Conservation (phyloP, 2,329 filamentous ascomycete genomes). For the Teratosphaeria zuluensis region DNA sequence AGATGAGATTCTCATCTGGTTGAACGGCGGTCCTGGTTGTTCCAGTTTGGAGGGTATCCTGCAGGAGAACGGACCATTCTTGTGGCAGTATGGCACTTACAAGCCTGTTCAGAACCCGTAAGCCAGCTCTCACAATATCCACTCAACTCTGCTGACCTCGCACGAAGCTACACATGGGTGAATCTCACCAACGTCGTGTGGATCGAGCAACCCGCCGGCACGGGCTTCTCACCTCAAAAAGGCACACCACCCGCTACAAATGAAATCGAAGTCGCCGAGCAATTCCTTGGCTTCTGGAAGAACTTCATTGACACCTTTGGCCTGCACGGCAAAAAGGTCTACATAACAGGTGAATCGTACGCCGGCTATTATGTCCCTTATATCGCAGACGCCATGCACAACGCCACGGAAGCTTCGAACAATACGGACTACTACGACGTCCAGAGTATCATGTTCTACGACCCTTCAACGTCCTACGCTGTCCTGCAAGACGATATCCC, state of each 20-base stretch:
- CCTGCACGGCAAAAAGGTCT: constrained; percentile 46
- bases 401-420: constrained; percentile 48
- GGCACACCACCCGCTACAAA: constrained; percentile 28
- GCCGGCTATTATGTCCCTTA: constrained; percentile 47
- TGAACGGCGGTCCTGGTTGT: constrained; percentile 38
- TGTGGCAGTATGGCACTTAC: constrained; percentile 37
- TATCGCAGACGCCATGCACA: constrained; percentile 63
- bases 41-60: constrained; percentile 37
- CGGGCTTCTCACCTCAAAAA: constrained; percentile 26
- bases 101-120: constrained; percentile 2
- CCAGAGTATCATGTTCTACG: constrained; percentile 46
- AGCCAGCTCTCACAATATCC: not conserved
- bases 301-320: constrained; percentile 42
- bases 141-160: not conserved
- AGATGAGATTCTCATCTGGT: constrained; percentile 32
- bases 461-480: constrained; percentile 33
- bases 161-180: constrained; percentile 17
- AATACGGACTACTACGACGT: constrained; percentile 53
- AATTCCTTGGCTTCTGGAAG: constrained; percentile 38
- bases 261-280: constrained; percentile 30
- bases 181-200: constrained; percentile 41
- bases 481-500: constrained; percentile 43
- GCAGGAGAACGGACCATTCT: constrained; percentile 37
- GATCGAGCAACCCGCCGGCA: constrained; percentile 37
- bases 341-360: constrained; percentile 55